These are phyloP conservation scores for Rubus parviflorus DNA, from an alignment of 306 rosid species.

Conservation along the genomic window DNA sequence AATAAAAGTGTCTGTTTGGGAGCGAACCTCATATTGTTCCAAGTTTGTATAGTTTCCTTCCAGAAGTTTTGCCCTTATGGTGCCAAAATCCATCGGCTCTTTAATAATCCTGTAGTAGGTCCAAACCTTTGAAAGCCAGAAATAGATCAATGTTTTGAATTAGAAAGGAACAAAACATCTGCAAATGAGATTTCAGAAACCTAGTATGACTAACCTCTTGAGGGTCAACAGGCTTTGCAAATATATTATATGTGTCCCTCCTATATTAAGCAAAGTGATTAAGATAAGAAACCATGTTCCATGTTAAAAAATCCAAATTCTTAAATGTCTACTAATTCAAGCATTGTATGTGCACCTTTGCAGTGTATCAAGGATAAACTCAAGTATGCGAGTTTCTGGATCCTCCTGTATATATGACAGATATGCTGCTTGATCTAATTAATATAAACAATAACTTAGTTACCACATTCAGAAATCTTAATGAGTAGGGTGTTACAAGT, in stretches of 20 bases:
- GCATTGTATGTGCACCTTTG: constrained; percentile 28
- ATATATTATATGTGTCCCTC: constrained; percentile 27
- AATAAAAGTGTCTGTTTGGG: not conserved
- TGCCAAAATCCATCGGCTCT: constrained; percentile 50
- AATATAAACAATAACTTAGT: not conserved
- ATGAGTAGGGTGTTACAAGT: not conserved
- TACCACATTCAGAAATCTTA: not conserved
- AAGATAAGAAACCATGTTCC: not conserved
- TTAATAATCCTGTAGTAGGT: constrained; percentile 31
- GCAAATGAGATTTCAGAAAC: not conserved
- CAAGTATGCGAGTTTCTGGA: constrained; percentile 26
- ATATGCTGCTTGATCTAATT: constrained; percentile 22
- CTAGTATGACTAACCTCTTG: constrained; percentile 28
- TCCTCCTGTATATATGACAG: constrained; percentile 6
- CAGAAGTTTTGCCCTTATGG: constrained; percentile 39
- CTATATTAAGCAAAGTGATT: constrained; percentile 16
- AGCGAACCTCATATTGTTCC: constrained; percentile 41
- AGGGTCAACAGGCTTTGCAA: constrained; percentile 37
- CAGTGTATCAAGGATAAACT: constrained; percentile 32
- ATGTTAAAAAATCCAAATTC: not conserved
- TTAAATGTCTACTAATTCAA: not conserved
- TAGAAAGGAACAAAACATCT: not conserved
- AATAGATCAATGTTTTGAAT: not conserved
- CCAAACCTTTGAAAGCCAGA: constrained; percentile 26
- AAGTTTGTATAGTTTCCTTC: constrained; percentile 32